phyloP scores from a whole-genome alignment of 129 eudicot genomes.

The Tanacetum coccineum region DNA sequence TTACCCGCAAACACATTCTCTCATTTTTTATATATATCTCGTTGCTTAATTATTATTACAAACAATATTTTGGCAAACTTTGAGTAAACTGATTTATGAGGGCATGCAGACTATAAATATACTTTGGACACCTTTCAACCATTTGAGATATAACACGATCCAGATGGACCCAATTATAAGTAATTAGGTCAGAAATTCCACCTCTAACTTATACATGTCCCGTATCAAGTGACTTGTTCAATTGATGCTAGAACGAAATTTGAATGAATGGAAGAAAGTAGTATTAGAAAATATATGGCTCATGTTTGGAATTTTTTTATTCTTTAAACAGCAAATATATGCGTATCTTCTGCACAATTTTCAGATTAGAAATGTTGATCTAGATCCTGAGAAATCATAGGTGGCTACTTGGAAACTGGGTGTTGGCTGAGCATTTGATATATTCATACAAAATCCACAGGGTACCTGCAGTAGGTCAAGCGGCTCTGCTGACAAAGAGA shows the following conservation, averaged over 20 bases:
- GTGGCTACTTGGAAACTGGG: conserved; percentile 73
- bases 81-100: no score
- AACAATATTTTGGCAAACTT: no score
- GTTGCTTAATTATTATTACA: no score
- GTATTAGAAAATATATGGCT: no score
- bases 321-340: background rate
- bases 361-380: no score
- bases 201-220: background rate
- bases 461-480: conserved; percentile 3
- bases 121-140: background rate
- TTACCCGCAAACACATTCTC: background rate
- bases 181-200: background rate
- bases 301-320: no score
- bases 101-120: no score
- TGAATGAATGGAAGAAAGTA: no score
- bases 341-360: no score
- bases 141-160: background rate
- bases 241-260: background rate
- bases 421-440: conserved; percentile 38
- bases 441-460: background rate
- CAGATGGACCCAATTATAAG: no score
- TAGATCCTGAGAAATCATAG: no score
- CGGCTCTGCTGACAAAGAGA: conserved; percentile 18
- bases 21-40: no score
- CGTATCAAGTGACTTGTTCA: background rate